Evolutionary conservation across 2,329 filamentous ascomycete genomes (phyloP).

Genomic region (Arthrobotrys iridis): DNA sequence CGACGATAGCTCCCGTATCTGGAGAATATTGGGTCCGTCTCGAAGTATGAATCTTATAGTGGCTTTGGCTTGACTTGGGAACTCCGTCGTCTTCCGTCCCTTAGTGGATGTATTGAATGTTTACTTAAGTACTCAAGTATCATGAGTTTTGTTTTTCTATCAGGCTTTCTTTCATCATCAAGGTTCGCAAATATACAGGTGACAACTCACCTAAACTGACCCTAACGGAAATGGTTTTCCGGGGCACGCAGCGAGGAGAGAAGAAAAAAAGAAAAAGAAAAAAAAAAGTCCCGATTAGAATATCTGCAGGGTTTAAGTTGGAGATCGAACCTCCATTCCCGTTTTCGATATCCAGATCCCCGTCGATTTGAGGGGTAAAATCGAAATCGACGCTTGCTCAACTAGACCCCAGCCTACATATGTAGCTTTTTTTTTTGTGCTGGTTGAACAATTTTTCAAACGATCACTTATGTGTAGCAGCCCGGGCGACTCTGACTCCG

Average conservation of each 20-base stretch:
- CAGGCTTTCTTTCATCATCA: background rate
- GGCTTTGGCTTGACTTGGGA: slow-evolving; percentile 17
- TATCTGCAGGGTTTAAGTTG: slow-evolving; percentile 7
- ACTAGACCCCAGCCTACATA: background rate
- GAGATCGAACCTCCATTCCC: background rate
- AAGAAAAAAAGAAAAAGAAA: too few species aligned
- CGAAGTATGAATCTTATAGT: background rate
- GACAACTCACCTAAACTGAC: slow-evolving; percentile 1
- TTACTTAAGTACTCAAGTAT: too few species aligned
- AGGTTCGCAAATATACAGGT: background rate
- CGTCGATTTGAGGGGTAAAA: background rate
- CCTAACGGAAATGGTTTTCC: background rate
- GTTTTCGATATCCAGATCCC: background rate
- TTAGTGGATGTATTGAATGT: too few species aligned
- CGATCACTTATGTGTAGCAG: background rate
- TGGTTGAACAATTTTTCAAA: background rate
- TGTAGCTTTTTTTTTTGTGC: too few species aligned
- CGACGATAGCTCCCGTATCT: background rate
- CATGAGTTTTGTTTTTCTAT: too few species aligned
- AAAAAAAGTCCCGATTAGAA: background rate
- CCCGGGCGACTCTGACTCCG: background rate
- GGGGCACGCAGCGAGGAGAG: too few species aligned
- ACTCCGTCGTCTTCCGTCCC: slow-evolving; percentile 7
- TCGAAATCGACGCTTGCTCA: background rate
- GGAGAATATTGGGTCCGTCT: slow-evolving; percentile 4